These are phyloP conservation scores for Macrocybe gigantea DNA, from an alignment of 768 basidiomycete genomes.

Conservation along the genomic window DNA sequence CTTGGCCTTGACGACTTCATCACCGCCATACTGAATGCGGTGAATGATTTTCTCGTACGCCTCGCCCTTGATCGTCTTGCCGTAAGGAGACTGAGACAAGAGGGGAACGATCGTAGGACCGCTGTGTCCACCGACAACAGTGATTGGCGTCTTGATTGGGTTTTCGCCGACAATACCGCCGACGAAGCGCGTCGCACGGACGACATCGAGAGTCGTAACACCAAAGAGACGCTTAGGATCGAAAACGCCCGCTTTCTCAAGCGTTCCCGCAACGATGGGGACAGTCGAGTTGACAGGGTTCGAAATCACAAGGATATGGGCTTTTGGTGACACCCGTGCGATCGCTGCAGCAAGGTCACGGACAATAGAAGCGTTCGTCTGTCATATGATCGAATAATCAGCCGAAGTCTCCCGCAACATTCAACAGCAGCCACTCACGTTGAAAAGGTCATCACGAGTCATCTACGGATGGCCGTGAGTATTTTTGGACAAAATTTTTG, in stretches of 20 bases:
- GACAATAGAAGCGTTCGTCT: constrained; percentile 98
- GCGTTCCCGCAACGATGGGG: constrained; percentile 89
- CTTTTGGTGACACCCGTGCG: constrained; percentile 80
- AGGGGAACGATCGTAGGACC: constrained; percentile 97
- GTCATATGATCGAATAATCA: constrained; percentile 1
- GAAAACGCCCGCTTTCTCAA: constrained; percentile 89
- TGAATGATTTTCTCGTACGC: constrained; percentile 73
- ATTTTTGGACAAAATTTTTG: constrained; percentile 1
- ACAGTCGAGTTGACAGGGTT: constrained; percentile 99
- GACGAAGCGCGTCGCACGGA: constrained; percentile 91
- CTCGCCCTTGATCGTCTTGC: constrained; percentile 72
- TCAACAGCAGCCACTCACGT: constrained; percentile 44
- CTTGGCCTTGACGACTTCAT: constrained; percentile 98
- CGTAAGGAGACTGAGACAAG: constrained; percentile 73
- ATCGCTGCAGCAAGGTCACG: constrained; percentile 90
- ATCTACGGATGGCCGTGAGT: constrained; percentile 48
- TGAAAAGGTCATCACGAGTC: constrained; percentile 97
- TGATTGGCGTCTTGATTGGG: constrained; percentile 64
- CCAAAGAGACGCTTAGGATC: constrained; percentile 89
- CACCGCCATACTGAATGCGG: constrained; percentile 96
- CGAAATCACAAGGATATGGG: constrained; percentile 95
- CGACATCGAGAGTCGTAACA: constrained; percentile 97
- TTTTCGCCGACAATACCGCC: constrained; percentile 58
- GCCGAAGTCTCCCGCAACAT: neutral
- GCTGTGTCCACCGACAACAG: constrained; percentile 94